Conservation (phyloP, 2,329 filamentous ascomycete genomes). For the Tolypocladium cylindrosporum region DNA sequence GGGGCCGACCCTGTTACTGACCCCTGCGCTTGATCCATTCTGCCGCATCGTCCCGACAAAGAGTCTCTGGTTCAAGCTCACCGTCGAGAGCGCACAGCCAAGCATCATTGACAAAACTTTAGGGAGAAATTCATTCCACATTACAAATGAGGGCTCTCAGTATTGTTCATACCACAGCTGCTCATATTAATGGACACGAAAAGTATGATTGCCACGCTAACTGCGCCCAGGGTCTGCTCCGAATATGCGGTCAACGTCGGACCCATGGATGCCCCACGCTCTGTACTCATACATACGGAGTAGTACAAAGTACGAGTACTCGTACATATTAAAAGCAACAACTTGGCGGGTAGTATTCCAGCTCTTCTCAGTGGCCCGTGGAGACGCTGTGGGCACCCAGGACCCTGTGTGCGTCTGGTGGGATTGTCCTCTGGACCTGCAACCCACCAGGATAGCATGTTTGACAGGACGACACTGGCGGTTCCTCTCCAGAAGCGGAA, state of each 20-base stretch:
- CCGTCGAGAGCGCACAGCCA: too few species aligned
- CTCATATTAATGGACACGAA: neutral
- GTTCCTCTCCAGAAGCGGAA: neutral
- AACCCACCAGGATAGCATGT: neutral
- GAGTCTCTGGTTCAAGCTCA: neutral
- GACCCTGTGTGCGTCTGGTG: neutral
- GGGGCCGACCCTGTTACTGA: neutral
- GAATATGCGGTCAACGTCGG: neutral
- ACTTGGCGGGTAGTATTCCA: neutral
- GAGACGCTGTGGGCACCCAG: neutral
- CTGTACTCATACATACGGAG: neutral
- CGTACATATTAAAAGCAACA: neutral
- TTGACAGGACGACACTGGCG: neutral
- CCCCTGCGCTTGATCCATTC: neutral
- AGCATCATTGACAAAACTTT: neutral
- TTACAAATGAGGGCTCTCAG: too few species aligned
- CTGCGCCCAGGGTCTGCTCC: neutral
- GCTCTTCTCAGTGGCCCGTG: neutral
- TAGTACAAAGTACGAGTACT: neutral
- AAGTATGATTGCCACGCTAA: neutral
- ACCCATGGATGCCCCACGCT: neutral
- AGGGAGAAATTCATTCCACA: neutral
- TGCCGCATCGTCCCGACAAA: neutral
- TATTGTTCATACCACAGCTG: neutral
- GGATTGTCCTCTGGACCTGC: neutral